phyloP scores from a whole-genome alignment of 2,329 filamentous ascomycete species.

The Penicillium sp. region DNA sequence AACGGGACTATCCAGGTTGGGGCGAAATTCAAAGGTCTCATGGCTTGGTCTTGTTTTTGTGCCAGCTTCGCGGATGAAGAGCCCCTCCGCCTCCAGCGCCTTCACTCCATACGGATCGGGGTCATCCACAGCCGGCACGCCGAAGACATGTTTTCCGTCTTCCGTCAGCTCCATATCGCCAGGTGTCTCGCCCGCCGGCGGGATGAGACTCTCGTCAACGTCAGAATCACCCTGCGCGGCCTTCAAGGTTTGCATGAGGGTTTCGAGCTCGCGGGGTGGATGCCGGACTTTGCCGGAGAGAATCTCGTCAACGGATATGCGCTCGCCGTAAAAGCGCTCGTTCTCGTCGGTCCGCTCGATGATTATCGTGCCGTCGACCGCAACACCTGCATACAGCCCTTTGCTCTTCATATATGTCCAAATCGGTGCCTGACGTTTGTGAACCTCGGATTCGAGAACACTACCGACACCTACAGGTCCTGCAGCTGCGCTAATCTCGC shows the following conservation, averaged over 20 bases:
- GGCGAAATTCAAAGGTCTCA: slow-evolving; percentile 79
- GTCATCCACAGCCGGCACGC: slow-evolving; percentile 74
- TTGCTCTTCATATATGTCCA: slow-evolving; percentile 88
- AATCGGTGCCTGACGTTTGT: slow-evolving; percentile 67
- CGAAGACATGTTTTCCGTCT: slow-evolving; percentile 55
- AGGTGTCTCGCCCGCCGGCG: slow-evolving; percentile 67
- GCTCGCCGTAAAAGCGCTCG: slow-evolving; percentile 74
- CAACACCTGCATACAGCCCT: slow-evolving; percentile 82
- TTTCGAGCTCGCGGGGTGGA: slow-evolving; percentile 55
- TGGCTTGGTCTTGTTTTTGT: slow-evolving; percentile 69
- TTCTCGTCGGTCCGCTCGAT: slow-evolving; percentile 88
- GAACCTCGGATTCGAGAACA: slow-evolving; percentile 65
- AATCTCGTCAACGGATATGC: slow-evolving; percentile 61
- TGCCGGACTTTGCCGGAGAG: slow-evolving; percentile 59
- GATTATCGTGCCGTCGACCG: slow-evolving; percentile 82
- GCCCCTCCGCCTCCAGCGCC: slow-evolving; percentile 76
- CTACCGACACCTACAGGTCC: slow-evolving; percentile 77
- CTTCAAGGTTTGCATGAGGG: slow-evolving; percentile 79
- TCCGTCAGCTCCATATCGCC: slow-evolving; percentile 64
- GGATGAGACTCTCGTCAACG: slow-evolving; percentile 66
- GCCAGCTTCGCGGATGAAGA: slow-evolving; percentile 89
- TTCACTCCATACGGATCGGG: slow-evolving; percentile 90
- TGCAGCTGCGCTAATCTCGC: slow-evolving; percentile 72
- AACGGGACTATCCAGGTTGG: slow-evolving; percentile 69
- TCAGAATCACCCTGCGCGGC: slow-evolving; percentile 80